phyloP scores from a whole-genome alignment of 106 monocot genomes.

The Apostasia ramifera region DNA sequence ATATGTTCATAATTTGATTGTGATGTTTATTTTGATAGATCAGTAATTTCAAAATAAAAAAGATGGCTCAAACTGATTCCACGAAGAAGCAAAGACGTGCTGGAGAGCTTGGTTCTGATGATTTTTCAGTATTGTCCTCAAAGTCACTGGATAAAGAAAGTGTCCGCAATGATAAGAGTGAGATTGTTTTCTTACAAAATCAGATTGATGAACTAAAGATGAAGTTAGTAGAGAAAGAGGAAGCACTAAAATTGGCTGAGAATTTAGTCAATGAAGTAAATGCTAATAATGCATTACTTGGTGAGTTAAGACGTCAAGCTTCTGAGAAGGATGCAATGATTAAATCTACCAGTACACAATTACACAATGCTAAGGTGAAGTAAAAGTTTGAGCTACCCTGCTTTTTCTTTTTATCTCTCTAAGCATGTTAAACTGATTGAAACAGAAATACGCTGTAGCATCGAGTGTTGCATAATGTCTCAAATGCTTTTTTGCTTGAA shows the following conservation, averaged over 20 bases:
- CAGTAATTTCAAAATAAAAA: conserved; percentile 29
- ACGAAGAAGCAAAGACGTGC: conserved; percentile 33
- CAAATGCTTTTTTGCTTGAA: not conserved
- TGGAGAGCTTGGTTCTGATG: conserved; percentile 15
- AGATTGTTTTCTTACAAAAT: conserved; percentile 40
- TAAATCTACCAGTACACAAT: conserved; percentile 53
- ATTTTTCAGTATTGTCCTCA: conserved; percentile 13
- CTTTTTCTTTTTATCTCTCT: not conserved
- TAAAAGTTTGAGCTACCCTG: not conserved
- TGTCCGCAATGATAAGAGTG: conserved; percentile 40
- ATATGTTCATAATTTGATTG: too few relatives aligned
- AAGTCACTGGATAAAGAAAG: conserved; percentile 14
- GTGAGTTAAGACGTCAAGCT: conserved; percentile 43
- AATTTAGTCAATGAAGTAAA: conserved; percentile 45
- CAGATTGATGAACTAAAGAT: conserved; percentile 59
- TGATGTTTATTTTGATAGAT: conserved; percentile 4
- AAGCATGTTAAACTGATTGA: not conserved
- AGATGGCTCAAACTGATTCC: conserved; percentile 15
- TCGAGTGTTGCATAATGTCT: too few relatives aligned
- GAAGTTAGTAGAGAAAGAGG: conserved; percentile 71
- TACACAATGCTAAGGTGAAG: conserved; percentile 74
- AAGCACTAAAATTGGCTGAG: conserved; percentile 54
- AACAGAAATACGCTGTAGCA: not conserved
- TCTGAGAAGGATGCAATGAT: conserved; percentile 63
- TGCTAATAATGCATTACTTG: conserved; percentile 23